Conservation (phyloP, 305 asterid species). For the Coffea humblotiana region DNA sequence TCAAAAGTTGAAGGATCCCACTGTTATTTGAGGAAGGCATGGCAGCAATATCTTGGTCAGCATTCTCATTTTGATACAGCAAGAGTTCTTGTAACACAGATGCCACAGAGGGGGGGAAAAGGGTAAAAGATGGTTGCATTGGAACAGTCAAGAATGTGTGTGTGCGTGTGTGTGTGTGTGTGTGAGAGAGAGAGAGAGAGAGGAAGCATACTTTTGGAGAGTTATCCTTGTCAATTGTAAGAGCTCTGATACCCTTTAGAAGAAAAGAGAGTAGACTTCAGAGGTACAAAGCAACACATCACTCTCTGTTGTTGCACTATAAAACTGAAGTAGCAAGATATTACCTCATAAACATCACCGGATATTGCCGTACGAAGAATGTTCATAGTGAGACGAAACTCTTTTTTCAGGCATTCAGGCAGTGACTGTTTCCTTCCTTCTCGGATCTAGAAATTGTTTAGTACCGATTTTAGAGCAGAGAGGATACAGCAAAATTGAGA, state of each 20-base stretch:
- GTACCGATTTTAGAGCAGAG: neutral
- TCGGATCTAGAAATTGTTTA: conserved; percentile 66
- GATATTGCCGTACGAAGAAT: conserved; percentile 61
- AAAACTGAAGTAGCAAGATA: neutral
- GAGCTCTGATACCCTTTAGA: conserved; percentile 82
- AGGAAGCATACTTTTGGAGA: conserved; percentile 60
- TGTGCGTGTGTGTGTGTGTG: too few relatives aligned
- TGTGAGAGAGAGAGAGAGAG: conserved; percentile 25
- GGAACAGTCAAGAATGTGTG: too few relatives aligned
- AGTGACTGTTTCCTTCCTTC: conserved; percentile 79
- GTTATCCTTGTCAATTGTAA: conserved; percentile 80
- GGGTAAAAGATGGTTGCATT: neutral
- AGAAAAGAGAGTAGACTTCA: conserved; percentile 4
- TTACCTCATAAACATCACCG: conserved; percentile 88
- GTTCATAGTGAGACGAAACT: conserved; percentile 77
- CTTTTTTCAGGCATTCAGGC: conserved; percentile 75
- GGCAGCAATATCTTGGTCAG: neutral
- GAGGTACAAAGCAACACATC: neutral
- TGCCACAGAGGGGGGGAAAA: neutral
- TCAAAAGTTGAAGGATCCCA: conserved; percentile 77
- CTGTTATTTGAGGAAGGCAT: conserved; percentile 32
- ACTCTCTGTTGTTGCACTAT: neutral
- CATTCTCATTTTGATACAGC: neutral
- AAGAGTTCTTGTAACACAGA: neutral
- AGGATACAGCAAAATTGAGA: neutral